phyloP scores from a whole-genome alignment of 495 filamentous ascomycete genomes.

The Penicillium malachiteum region DNA sequence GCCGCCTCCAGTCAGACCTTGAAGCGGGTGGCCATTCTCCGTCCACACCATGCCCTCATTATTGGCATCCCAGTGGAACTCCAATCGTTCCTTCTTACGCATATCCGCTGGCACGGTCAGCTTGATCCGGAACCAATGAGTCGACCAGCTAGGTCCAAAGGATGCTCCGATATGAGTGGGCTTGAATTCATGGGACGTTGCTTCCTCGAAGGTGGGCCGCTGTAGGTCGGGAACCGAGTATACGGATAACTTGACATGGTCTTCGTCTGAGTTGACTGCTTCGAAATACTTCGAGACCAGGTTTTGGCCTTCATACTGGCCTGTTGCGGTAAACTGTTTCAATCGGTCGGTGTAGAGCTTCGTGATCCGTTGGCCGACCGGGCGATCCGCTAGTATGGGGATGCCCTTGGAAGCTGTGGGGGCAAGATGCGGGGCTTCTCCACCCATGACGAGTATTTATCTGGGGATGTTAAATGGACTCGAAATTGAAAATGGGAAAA shows the following conservation, averaged over 20 bases:
- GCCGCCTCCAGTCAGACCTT: slow-evolving; percentile 89
- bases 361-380: slow-evolving; percentile 81
- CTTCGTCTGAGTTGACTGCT: slow-evolving; percentile 64
- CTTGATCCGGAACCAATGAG: slow-evolving; percentile 92
- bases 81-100: slow-evolving; percentile 69
- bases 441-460: slow-evolving; percentile 40
- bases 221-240: slow-evolving; percentile 78
- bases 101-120: slow-evolving; percentile 74
- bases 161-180: slow-evolving; percentile 70
- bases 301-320: slow-evolving; percentile 79
- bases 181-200: slow-evolving; percentile 74
- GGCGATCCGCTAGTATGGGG: slow-evolving; percentile 56
- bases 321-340: slow-evolving; percentile 70
- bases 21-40: slow-evolving; percentile 81
- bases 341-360: slow-evolving; percentile 86
- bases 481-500: not conserved
- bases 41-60: slow-evolving; percentile 92
- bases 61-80: slow-evolving; percentile 93
- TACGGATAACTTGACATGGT: slow-evolving; percentile 80
- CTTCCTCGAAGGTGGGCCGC: slow-evolving; percentile 88
- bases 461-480: not conserved
- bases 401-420: slow-evolving; percentile 46
- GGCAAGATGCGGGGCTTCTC: slow-evolving; percentile 37
- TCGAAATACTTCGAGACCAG: slow-evolving; percentile 80
- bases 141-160: slow-evolving; percentile 96